These are phyloP conservation scores for Cercospora sojina DNA, from an alignment of 2,329 filamentous ascomycete genomes.

Conservation along the genomic window DNA sequence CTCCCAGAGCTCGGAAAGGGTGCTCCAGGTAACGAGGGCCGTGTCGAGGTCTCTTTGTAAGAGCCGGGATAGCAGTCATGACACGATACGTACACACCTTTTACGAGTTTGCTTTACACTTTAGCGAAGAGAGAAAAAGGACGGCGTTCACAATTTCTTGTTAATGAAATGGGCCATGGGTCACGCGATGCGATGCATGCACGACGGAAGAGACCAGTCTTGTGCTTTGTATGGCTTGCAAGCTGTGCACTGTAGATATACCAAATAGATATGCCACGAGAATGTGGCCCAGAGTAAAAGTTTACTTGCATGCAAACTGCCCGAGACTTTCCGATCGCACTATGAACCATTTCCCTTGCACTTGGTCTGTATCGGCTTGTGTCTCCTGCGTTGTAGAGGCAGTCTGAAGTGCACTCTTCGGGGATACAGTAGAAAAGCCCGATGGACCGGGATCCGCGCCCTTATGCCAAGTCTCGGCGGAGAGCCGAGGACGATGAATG, in stretches of 20 bases:
- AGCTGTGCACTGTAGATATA: background rate
- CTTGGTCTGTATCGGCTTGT: background rate
- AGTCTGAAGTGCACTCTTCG: background rate
- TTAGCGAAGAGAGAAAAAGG: conserved; percentile 9
- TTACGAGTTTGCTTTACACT: conserved; percentile 3
- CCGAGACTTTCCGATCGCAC: background rate
- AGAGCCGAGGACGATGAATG: background rate
- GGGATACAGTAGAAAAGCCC: background rate
- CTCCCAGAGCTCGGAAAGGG: conserved; percentile 74
- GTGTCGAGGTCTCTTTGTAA: conserved; percentile 69
- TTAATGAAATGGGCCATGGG: background rate
- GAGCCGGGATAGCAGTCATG: background rate
- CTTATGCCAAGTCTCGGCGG: background rate
- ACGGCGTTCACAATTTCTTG: background rate
- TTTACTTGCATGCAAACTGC: background rate
- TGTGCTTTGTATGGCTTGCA: background rate
- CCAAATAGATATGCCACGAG: background rate
- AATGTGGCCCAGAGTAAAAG: background rate
- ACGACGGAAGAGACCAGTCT: background rate
- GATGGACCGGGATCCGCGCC: background rate
- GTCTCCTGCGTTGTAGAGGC: no score
- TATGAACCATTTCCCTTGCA: background rate
- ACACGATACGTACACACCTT: background rate
- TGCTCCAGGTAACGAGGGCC: conserved; percentile 72
- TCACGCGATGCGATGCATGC: background rate